Conservation (phyloP, 805 yeast species). For the Suhomyces sp. region DNA sequence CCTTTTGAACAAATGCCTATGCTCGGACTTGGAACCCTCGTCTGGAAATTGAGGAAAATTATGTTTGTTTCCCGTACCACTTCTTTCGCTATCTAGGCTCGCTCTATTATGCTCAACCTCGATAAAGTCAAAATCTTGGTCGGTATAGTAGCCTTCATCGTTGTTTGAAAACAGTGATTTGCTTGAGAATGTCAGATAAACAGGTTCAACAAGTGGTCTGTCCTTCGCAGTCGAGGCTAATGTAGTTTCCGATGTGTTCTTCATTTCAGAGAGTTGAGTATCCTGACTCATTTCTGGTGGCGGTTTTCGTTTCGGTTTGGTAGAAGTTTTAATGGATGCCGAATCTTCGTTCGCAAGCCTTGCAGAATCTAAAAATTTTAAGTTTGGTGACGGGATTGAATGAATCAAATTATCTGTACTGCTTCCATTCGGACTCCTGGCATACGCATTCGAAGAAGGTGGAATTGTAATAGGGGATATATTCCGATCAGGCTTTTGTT, state of each 20-base stretch:
- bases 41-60: conserved; percentile 37
- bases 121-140: conserved; percentile 6
- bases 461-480: conserved; percentile 28
- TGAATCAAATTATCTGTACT: conserved; percentile 21
- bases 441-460: conserved; percentile 28
- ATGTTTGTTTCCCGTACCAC: conserved; percentile 8
- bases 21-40: conserved; percentile 12
- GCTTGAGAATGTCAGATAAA: conserved; percentile 6
- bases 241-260: not conserved
- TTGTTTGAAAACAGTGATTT: conserved; percentile 12
- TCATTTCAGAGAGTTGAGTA: conserved; percentile 1
- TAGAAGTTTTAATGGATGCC: not conserved
- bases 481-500: conserved; percentile 1
- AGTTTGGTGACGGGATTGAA: conserved; percentile 7
- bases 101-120: conserved; percentile 1
- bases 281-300: conserved; percentile 19
- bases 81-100: conserved; percentile 4
- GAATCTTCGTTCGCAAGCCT: conserved; percentile 3
- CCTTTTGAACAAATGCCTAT: conserved; percentile 21
- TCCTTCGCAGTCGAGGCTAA: not conserved
- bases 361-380: conserved; percentile 8
- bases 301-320: conserved; percentile 26
- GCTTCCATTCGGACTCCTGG: conserved; percentile 23
- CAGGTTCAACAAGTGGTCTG: not conserved
- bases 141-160: conserved; percentile 7